Percentiles rank a stretch among this genome's conserved stretches.
These are phyloP conservation scores for Mycena polygramma DNA, from an alignment of 768 basidiomycete species.

Conservation along the genomic window DNA sequence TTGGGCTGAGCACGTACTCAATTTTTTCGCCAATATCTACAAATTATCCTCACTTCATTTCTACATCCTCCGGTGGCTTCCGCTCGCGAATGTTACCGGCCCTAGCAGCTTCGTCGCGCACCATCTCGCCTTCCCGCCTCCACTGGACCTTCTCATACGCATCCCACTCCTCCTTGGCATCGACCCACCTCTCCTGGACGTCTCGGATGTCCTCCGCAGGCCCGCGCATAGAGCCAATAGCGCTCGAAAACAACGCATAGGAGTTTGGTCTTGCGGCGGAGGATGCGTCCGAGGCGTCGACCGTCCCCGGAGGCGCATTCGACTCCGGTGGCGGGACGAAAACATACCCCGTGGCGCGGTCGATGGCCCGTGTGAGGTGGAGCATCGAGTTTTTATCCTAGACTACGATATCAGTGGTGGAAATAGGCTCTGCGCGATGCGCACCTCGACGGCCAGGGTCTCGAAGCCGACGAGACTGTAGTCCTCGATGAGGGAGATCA, in stretches of 20 bases:
- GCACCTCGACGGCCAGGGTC: slow-evolving; percentile 94
- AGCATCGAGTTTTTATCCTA: slow-evolving; percentile 98
- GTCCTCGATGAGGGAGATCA: slow-evolving; percentile 93
- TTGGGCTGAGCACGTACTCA: not conserved
- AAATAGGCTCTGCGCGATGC: not conserved
- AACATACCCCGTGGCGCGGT: slow-evolving; percentile 93
- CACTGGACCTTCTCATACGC: slow-evolving; percentile 79
- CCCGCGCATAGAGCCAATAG: slow-evolving; percentile 67
- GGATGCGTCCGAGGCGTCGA: slow-evolving; percentile 50
- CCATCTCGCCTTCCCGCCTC: too few species aligned
- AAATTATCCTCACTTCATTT: slow-evolving; percentile 8
- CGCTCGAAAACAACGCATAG: slow-evolving; percentile 75
- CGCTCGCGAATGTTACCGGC: slow-evolving; percentile 49
- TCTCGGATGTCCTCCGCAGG: slow-evolving; percentile 63
- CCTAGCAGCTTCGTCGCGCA: slow-evolving; percentile 53
- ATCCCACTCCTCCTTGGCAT: slow-evolving; percentile 85
- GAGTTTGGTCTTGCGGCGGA: slow-evolving; percentile 70
- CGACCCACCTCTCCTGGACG: slow-evolving; percentile 86
- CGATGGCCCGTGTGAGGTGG: slow-evolving; percentile 84
- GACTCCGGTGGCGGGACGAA: slow-evolving; percentile 72
- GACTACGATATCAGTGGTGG: not conserved
- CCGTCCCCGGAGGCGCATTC: slow-evolving; percentile 35
- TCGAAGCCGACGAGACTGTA: slow-evolving; percentile 95
- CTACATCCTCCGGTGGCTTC: slow-evolving; percentile 40
- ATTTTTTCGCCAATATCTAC: not conserved